Evolutionary conservation across 2,329 filamentous ascomycete species (phyloP).

Genomic region (Pyrenophora tritici-repentis): DNA sequence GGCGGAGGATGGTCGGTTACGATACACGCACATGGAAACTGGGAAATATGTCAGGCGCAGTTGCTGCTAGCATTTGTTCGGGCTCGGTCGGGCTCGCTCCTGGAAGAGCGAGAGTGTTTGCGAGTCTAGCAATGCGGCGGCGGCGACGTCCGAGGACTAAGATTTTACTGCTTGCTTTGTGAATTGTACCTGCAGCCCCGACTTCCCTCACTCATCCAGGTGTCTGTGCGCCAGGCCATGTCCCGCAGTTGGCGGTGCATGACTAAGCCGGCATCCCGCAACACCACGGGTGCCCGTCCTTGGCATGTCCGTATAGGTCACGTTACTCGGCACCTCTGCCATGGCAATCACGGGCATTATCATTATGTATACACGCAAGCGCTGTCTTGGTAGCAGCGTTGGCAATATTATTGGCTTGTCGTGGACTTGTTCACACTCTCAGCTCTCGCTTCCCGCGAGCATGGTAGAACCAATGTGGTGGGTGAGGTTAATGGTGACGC

Average conservation of each 20-base stretch:
- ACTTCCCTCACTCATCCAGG: conserved; percentile 22
- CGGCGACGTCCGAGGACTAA: conserved; percentile 7
- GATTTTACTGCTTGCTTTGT: conserved; percentile 15
- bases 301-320: too few species aligned
- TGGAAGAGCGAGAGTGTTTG: conserved; percentile 23
- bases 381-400: too few species aligned
- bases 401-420: too few species aligned
- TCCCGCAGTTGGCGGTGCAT: conserved; percentile 12
- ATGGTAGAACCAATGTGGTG: too few species aligned
- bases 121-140: conserved; percentile 19
- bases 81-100: conserved; percentile 29
- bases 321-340: not conserved
- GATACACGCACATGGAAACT: conserved; percentile 45
- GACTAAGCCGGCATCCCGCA: conserved; percentile 12
- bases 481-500: too few species aligned
- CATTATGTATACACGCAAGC: too few species aligned
- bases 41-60: conserved; percentile 40
- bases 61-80: conserved; percentile 43
- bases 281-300: not conserved
- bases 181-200: conserved; percentile 30
- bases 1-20: conserved; percentile 38
- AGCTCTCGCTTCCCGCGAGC: too few species aligned
- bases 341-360: too few species aligned
- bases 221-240: not conserved
- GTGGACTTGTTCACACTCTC: too few species aligned